A percentile compares a stretch with the other conserved stretches of the same genome.
phyloP scores from a whole-genome alignment of 805 yeast genomes.

The Priceomyces fermenticarens region DNA sequence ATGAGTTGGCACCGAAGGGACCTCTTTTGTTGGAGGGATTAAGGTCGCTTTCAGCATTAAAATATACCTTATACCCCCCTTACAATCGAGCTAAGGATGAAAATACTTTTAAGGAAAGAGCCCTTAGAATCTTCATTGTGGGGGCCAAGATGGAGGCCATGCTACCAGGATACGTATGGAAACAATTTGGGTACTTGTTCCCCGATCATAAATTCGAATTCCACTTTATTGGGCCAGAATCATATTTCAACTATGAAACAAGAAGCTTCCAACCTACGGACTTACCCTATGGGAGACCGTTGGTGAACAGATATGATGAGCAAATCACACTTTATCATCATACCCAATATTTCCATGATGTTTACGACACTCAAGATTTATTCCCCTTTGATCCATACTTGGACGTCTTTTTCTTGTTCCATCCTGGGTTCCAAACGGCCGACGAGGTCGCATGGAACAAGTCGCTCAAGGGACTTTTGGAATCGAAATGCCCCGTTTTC shows the following conservation, averaged over 20 bases:
- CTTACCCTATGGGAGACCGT: constrained; percentile 56
- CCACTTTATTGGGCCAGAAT: constrained; percentile 93
- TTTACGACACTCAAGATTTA: constrained; percentile 89
- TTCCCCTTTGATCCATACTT: constrained; percentile 97
- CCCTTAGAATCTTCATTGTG: constrained; percentile 82
- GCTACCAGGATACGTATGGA: constrained; percentile 94
- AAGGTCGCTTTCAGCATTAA: constrained; percentile 86
- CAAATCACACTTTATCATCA: constrained; percentile 75
- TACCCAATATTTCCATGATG: constrained; percentile 86
- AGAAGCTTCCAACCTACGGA: constrained; percentile 56
- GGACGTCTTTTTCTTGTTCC: constrained; percentile 90
- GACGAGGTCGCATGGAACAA: constrained; percentile 83
- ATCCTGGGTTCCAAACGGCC: constrained; percentile 87
- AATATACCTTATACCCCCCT: constrained; percentile 83
- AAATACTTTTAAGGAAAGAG: constrained; percentile 70
- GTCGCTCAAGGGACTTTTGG: constrained; percentile 80
- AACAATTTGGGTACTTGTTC: constrained; percentile 80
- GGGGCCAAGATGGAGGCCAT: constrained; percentile 94
- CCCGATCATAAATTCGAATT: constrained; percentile 82
- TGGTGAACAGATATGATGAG: constrained; percentile 70
- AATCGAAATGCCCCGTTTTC: constrained; percentile 89
- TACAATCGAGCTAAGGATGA: constrained; percentile 41
- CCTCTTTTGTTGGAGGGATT: constrained; percentile 90
- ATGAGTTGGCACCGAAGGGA: constrained; percentile 75
- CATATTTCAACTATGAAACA: constrained; percentile 66